These are phyloP conservation scores for Trichopus zeylanicus DNA, from an alignment of 116 monocot genomes.

Conservation along the genomic window DNA sequence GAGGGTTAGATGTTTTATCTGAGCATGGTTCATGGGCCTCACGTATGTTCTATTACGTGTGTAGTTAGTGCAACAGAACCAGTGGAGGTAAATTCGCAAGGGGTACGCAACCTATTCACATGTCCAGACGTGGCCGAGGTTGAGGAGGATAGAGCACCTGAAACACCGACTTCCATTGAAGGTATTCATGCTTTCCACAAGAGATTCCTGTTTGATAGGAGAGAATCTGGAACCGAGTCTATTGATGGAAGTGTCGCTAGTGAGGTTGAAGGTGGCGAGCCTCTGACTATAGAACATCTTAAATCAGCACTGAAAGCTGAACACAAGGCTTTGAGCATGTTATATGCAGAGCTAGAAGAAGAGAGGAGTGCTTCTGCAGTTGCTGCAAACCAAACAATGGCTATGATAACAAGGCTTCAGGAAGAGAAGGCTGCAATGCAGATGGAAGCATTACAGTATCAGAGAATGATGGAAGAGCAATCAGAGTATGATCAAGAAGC, in stretches of 20 bases:
- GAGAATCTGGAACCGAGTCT: constrained; percentile 55
- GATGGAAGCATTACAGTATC: constrained; percentile 94
- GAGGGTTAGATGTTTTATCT: no score
- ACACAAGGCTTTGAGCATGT: constrained; percentile 37
- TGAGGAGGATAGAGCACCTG: constrained; percentile 52
- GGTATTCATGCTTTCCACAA: constrained; percentile 35
- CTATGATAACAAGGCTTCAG: constrained; percentile 94
- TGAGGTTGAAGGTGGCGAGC: constrained; percentile 53
- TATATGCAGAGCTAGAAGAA: constrained; percentile 84
- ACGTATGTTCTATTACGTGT: no score
- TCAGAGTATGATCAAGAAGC: constrained; percentile 97
- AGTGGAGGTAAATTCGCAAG: constrained; percentile 1
- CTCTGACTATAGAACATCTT: constrained; percentile 51
- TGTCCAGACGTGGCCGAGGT: constrained; percentile 30
- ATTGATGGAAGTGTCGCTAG: constrained; percentile 67
- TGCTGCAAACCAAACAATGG: constrained; percentile 90
- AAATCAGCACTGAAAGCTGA: constrained; percentile 63
- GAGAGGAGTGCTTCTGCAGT: constrained; percentile 88
- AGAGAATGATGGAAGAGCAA: constrained; percentile 97
- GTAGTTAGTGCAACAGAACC: constrained; percentile 1
- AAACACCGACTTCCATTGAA: constrained; percentile 46
- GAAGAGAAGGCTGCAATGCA: constrained; percentile 95
- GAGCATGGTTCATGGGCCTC: no score
- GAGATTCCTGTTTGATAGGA: constrained; percentile 41
- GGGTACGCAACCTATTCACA: constrained; percentile 4